Evolutionary conservation across 352 stramenopile species (phyloP).

Genomic region (Globisporangium cystogenes): DNA sequence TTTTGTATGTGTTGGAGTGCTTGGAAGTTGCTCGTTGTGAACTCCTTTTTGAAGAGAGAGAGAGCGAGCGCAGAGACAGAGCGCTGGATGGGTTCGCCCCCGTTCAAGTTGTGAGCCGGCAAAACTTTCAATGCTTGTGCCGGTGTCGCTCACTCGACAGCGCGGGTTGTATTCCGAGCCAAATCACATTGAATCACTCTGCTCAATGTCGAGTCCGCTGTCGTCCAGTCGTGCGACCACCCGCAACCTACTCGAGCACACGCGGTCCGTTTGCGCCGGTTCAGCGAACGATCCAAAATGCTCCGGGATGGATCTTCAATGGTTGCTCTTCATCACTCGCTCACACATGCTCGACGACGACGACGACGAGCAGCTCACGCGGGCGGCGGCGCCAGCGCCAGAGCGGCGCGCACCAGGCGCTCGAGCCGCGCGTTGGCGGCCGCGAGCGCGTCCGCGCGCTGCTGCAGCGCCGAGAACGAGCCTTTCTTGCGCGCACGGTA

Average conservation of each 20-base stretch:
- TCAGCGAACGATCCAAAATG: conserved; percentile 8
- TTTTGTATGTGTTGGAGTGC: no score
- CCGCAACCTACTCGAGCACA: background rate
- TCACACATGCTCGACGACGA: no score
- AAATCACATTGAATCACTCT: background rate
- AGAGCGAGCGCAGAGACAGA: no score
- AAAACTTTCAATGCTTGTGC: background rate
- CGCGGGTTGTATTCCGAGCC: background rate
- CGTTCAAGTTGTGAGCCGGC: background rate
- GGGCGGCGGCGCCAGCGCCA: background rate
- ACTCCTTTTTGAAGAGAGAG: background rate
- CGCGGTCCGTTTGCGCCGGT: conserved; percentile 1
- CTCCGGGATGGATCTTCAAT: no score
- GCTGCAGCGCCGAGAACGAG: conserved; percentile 21
- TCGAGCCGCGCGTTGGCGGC: conserved; percentile 9
- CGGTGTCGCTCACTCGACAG: background rate
- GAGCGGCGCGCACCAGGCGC: background rate
- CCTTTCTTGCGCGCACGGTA: conserved; percentile 46
- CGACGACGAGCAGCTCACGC: no score
- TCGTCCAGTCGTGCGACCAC: conserved; percentile 5
- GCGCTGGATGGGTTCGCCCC: background rate
- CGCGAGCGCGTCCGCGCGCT: conserved; percentile 1
- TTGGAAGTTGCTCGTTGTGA: no score
- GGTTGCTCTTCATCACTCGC: no score
- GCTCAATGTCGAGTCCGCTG: background rate